Evolutionary conservation across 1,284 basidiomycete genomes (phyloP).

Genomic region (Phlebopus sp.): DNA sequence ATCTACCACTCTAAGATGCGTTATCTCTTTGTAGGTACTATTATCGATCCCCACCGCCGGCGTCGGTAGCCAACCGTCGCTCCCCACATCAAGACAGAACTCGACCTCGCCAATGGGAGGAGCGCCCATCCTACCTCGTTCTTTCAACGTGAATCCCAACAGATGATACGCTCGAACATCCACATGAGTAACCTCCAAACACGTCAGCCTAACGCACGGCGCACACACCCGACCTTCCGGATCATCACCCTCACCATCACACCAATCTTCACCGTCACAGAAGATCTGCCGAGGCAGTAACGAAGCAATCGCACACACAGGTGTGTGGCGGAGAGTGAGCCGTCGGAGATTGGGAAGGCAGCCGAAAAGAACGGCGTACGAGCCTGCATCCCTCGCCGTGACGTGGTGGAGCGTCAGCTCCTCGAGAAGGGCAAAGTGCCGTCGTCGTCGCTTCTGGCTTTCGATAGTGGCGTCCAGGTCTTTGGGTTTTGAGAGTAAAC

Average conservation of each 20-base stretch:
- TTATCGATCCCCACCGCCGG: conserved; percentile 3
- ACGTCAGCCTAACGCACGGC: conserved; percentile 12
- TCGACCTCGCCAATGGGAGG: conserved; percentile 30
- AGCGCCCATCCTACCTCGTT: conserved; percentile 19
- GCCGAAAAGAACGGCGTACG: conserved; percentile 32
- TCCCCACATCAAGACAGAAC: conserved; percentile 21
- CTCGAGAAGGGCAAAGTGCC: conserved; percentile 33
- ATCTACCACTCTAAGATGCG: not conserved
- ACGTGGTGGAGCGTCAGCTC: conserved; percentile 34
- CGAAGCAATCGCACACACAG: conserved; percentile 30
- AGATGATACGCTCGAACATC: conserved; percentile 15
- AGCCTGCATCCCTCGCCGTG: conserved; percentile 27
- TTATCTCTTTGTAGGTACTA: conserved; percentile 9
- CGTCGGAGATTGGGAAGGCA: conserved; percentile 30
- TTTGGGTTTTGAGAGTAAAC: conserved; percentile 19
- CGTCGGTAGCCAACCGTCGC: conserved; percentile 10
- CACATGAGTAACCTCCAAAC: conserved; percentile 12
- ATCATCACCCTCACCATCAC: not conserved
- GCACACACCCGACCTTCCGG: conserved; percentile 9
- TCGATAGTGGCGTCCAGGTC: conserved; percentile 16
- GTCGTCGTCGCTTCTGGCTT: conserved; percentile 11
- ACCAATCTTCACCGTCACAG: conserved; percentile 9
- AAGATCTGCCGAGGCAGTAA: conserved; percentile 27
- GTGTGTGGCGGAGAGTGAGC: conserved; percentile 35
- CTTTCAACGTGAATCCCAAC: conserved; percentile 11